Conservation (phyloP, 805 yeast genomes). For the Candida nitratophila region DNA sequence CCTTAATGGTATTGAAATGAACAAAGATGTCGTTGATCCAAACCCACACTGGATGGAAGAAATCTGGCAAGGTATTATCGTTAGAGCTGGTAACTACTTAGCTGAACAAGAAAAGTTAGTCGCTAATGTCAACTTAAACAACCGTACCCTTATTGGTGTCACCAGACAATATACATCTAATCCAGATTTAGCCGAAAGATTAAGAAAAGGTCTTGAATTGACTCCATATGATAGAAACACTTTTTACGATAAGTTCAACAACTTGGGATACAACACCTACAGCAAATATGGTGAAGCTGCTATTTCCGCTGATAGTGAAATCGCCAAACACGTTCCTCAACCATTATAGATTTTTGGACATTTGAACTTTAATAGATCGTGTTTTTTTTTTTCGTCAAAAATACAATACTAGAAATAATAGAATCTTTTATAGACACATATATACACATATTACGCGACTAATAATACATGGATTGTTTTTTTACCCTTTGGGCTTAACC, state of each 20-base stretch:
- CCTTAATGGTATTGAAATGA: conserved; percentile 29
- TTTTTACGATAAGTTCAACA: conserved; percentile 27
- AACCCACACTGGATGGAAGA: conserved; percentile 29
- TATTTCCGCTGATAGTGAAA: conserved; percentile 3
- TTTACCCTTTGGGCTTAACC: no score
- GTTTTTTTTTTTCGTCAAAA: no score
- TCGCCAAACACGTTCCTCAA: conserved; percentile 6
- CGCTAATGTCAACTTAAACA: conserved; percentile 21
- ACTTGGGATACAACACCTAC: conserved; percentile 11
- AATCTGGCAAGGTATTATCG: conserved; percentile 24
- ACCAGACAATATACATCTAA: conserved; percentile 35
- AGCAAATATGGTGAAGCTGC: conserved; percentile 12
- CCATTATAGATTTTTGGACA: conserved; percentile 2
- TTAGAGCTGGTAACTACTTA: conserved; percentile 19
- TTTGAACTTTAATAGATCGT: no score
- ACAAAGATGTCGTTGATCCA: conserved; percentile 3
- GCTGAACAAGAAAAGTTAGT: conserved; percentile 17
- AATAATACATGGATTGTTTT: no score
- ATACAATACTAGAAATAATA: no score
- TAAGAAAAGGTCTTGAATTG: conserved; percentile 29
- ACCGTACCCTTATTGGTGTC: conserved; percentile 37
- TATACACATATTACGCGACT: no score
- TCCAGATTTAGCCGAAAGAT: conserved; percentile 35
- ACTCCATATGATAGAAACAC: conserved; percentile 32
- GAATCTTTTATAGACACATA: no score